Evolutionary conservation across 371 early-diverging fungal species (phyloP).

Genomic region (Mucor lusitanicus): DNA sequence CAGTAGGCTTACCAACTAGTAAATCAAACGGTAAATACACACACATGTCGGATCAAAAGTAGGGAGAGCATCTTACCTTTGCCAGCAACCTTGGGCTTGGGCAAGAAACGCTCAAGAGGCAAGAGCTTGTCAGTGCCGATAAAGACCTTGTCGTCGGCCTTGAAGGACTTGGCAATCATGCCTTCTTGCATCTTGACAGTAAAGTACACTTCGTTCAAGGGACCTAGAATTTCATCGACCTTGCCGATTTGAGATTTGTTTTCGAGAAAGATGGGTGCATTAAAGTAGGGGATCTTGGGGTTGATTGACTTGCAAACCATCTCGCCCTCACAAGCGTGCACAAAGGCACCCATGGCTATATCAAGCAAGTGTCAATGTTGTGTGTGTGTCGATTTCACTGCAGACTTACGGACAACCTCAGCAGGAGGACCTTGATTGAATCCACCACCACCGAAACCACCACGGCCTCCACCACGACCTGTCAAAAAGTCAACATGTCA

Average conservation of each 20-base stretch:
- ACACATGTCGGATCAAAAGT: background rate
- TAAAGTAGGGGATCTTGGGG: slow-evolving; percentile 98
- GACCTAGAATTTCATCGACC: slow-evolving; percentile 99
- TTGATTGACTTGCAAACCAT: slow-evolving; percentile 95
- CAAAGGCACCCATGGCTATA: slow-evolving; percentile 88
- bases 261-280: slow-evolving; percentile 96
- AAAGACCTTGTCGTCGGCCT: slow-evolving; percentile 86
- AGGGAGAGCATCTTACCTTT: slow-evolving; percentile 45
- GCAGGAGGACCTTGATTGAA: slow-evolving; percentile 77
- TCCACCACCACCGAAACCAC: slow-evolving; percentile 67
- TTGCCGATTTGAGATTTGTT: slow-evolving; percentile 99
- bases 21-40: background rate
- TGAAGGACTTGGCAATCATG: slow-evolving; percentile 91
- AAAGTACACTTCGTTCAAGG: slow-evolving; percentile 96
- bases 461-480: slow-evolving; percentile 70
- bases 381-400: background rate
- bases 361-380: slow-evolving; percentile 12
- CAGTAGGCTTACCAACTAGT: slow-evolving; percentile 40
- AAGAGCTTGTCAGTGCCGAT: slow-evolving; percentile 93
- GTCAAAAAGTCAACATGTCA: slow-evolving; percentile 15
- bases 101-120: slow-evolving; percentile 95
- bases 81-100: slow-evolving; percentile 83
- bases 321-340: slow-evolving; percentile 97
- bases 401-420: slow-evolving; percentile 67
- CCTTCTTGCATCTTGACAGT: slow-evolving; percentile 96